Base-by-base conservation (phyloP, 1,139 yeast species). In the Starmera stellimalicola region DNA sequence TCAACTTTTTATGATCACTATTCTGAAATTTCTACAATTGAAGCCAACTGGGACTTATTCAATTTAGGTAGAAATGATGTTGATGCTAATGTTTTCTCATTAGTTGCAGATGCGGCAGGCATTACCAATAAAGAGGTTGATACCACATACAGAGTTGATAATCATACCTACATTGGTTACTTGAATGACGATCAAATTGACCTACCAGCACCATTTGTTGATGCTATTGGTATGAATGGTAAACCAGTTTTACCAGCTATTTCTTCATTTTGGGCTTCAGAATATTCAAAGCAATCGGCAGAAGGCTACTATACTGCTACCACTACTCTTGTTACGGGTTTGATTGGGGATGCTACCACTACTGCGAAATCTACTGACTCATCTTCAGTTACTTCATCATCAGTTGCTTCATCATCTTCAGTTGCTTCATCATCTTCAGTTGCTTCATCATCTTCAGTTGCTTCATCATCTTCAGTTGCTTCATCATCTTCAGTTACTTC, bases 1-100 rank as follows among this genome's bases (percentile, higher is more conserved):
- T 45, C 44, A 39, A 67, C 68, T 30, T 68, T 54, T 56, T 68
- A 68, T 52, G 61, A 66, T 48, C 73, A 68, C 49, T 68, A 67
- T 57, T 61, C 72, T 27, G 61, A 63, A 47, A 40, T 66, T 30
- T 51, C 73, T n/a, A 46, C 71, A 20, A 57, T 61, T 28, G 60
- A 64, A 52, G 68, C 64, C 33, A 67, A 67, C 60, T 67, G 65
- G 68, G 62, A 56, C 33, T 58, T 67, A 36, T 60, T 63, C 30
- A 54, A 63, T 39, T 57, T 67, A 38, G 73, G 73, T 34, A 63
- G 73, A 47, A 55, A 58, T 44, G 73, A 67, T 47, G 61, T 60
- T 40, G 58, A 55, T 33, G 71, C 73, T 34, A 68, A 68, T 44
- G 68, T 68, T 19, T 65, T 66, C 50, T 37, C 55, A 31, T 26